Percentiles rank a stretch among this genome's conserved stretches.
Conservation (phyloP, 2,329 filamentous ascomycete species). For the Claviceps purpurea region DNA sequence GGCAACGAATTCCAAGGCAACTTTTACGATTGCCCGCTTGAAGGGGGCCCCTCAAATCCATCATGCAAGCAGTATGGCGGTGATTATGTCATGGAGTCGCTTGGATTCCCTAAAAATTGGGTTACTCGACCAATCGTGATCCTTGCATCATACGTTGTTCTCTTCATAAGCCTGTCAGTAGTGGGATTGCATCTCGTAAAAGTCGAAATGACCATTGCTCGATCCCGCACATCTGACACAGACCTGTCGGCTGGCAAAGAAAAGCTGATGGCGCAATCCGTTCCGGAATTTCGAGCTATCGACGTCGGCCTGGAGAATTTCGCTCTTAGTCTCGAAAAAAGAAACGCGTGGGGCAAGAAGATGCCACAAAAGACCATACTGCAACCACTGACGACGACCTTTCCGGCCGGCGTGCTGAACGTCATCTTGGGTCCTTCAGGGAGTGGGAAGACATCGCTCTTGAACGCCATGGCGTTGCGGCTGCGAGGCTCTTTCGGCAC, state of each 20-base stretch:
- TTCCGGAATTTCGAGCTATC: constrained; percentile 43
- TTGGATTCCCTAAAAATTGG: constrained; percentile 58
- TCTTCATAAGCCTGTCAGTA: constrained; percentile 48
- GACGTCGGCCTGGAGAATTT: constrained; percentile 53
- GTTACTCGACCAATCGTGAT: constrained; percentile 51
- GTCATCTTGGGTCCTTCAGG: constrained; percentile 73
- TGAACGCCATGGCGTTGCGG: constrained; percentile 60
- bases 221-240: constrained; percentile 42
- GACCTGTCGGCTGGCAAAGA: constrained; percentile 60
- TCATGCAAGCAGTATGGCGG: constrained; percentile 57
- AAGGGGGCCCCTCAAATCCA: constrained; percentile 48
- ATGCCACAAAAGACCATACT: constrained; percentile 46
- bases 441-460: constrained; percentile 60
- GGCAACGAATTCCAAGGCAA: constrained; percentile 60
- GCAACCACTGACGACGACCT: constrained; percentile 51
- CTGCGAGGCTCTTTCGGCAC: constrained; percentile 49
- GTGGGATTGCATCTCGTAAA: constrained; percentile 50
- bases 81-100: constrained; percentile 51
- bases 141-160: constrained; percentile 45
- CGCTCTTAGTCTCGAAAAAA: constrained; percentile 50
- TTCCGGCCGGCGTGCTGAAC: constrained; percentile 55
- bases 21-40: constrained; percentile 60
- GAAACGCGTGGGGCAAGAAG: constrained; percentile 36
- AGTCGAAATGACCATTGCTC: constrained; percentile 56
- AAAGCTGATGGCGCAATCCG: constrained; percentile 44